Conservation (phyloP, 179 eudicot species). For the Pouteria campechiana region DNA sequence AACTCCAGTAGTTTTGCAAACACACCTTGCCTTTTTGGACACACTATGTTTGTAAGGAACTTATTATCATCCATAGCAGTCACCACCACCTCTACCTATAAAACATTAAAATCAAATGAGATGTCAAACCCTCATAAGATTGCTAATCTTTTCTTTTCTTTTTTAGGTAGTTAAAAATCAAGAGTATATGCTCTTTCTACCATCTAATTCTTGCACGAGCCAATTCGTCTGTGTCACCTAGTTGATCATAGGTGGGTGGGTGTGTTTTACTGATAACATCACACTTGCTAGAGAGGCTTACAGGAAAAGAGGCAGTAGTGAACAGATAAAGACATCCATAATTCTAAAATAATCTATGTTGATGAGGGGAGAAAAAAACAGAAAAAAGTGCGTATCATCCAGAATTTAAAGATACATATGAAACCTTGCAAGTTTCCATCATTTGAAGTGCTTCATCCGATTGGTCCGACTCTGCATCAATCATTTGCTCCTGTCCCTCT, state of each 20-base stretch:
- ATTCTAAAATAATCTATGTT: constrained; percentile 19
- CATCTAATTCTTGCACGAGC: constrained; percentile 15
- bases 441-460: constrained; percentile 2
- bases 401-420: no score
- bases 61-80: constrained; percentile 68
- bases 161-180: background rate
- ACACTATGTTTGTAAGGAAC: constrained; percentile 71
- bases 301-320: no score
- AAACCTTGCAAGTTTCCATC: constrained; percentile 2
- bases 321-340: no score
- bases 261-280: no score
- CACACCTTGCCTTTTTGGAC: constrained; percentile 78
- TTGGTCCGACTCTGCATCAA: constrained; percentile 10
- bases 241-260: no score
- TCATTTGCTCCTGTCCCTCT: constrained; percentile 23
- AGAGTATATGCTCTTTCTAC: background rate
- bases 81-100: constrained; percentile 89
- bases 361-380: no score
- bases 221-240: constrained; percentile 86
- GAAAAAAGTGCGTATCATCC: no score
- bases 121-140: background rate
- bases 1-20: constrained; percentile 83
- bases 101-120: no score
- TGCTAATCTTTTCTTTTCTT: background rate
- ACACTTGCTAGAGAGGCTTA: no score